A percentile compares a stretch with the other conserved stretches of the same genome.
These are phyloP conservation scores for Podospora fimiseda DNA, from an alignment of 495 filamentous ascomycete species.

Conservation along the genomic window DNA sequence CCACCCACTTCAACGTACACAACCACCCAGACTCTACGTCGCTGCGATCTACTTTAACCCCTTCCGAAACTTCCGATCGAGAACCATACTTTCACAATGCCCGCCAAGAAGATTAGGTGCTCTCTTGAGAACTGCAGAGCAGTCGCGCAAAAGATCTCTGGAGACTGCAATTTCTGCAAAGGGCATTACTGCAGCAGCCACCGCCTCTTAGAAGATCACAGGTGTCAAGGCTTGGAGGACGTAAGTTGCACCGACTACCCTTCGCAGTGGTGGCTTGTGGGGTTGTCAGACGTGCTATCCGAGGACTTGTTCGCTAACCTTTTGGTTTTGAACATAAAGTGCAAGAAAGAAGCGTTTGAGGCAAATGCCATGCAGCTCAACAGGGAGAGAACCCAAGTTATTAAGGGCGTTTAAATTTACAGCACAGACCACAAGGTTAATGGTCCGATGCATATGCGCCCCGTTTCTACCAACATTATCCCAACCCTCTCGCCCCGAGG, in stretches of 20 bases:
- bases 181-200: slow-evolving; percentile 94
- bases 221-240: slow-evolving; percentile 89
- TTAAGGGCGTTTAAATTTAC: slow-evolving; percentile 46
- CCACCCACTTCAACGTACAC: neutral
- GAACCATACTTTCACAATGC: slow-evolving; percentile 42
- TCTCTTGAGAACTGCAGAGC: slow-evolving; percentile 82
- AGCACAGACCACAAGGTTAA: too few relatives aligned
- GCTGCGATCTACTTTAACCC: neutral
- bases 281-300: slow-evolving; percentile 34
- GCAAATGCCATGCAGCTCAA: slow-evolving; percentile 88
- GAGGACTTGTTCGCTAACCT: slow-evolving; percentile 29
- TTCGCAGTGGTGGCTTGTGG: slow-evolving; percentile 45
- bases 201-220: slow-evolving; percentile 85
- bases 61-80: neutral
- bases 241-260: slow-evolving; percentile 37
- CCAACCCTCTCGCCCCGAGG: too few relatives aligned
- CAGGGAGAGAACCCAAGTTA: slow-evolving; percentile 68
- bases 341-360: slow-evolving; percentile 92
- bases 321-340: slow-evolving; percentile 39
- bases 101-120: slow-evolving; percentile 74
- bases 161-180: slow-evolving; percentile 91
- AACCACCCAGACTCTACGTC: neutral
- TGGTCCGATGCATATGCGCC: too few relatives aligned
- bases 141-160: slow-evolving; percentile 81
- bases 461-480: too few relatives aligned